These are phyloP conservation scores for Ophiostoma populinum DNA, from an alignment of 2,329 filamentous ascomycete genomes.

Conservation along the genomic window DNA sequence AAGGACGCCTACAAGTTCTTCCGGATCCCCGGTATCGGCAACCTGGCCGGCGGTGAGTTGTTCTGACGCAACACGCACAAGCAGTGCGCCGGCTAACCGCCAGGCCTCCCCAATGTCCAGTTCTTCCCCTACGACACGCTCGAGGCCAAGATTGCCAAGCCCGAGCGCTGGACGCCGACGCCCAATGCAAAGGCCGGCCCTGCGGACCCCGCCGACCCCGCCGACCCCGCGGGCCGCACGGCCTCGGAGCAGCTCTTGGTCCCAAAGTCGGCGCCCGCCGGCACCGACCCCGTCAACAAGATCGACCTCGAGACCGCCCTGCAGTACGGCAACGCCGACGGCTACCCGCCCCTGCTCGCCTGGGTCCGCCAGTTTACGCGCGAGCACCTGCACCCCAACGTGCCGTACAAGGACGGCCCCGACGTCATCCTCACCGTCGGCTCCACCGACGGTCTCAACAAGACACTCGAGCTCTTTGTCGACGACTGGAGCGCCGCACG, in stretches of 20 bases:
- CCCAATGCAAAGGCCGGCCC: conserved; percentile 35
- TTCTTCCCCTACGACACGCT: conserved; percentile 88
- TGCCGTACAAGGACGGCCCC: conserved; percentile 60
- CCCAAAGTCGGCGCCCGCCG: conserved; percentile 39
- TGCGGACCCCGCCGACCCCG: conserved; percentile 17
- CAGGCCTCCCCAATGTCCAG: conserved; percentile 61
- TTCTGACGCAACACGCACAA: background rate
- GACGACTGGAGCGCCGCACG: conserved; percentile 53
- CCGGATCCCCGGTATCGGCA: conserved; percentile 40
- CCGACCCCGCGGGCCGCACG: conserved; percentile 14
- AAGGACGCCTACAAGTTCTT: conserved; percentile 84
- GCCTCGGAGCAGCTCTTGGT: conserved; percentile 43
- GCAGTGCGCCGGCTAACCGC: background rate
- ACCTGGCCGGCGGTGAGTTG: conserved; percentile 41
- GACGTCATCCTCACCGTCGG: conserved; percentile 69
- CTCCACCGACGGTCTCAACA: conserved; percentile 70
- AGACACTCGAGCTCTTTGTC: conserved; percentile 57
- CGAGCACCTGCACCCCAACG: conserved; percentile 61
- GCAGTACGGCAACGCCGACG: conserved; percentile 72
- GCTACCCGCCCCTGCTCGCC: conserved; percentile 60
- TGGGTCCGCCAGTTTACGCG: conserved; percentile 67
- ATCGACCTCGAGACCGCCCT: conserved; percentile 70
- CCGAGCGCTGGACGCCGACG: conserved; percentile 56
- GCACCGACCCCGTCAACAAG: conserved; percentile 42
- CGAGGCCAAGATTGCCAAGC: conserved; percentile 60